Base-by-base conservation (phyloP, 2,329 filamentous ascomycete species). In the Coniosporium tulheliwenetii region DNA sequence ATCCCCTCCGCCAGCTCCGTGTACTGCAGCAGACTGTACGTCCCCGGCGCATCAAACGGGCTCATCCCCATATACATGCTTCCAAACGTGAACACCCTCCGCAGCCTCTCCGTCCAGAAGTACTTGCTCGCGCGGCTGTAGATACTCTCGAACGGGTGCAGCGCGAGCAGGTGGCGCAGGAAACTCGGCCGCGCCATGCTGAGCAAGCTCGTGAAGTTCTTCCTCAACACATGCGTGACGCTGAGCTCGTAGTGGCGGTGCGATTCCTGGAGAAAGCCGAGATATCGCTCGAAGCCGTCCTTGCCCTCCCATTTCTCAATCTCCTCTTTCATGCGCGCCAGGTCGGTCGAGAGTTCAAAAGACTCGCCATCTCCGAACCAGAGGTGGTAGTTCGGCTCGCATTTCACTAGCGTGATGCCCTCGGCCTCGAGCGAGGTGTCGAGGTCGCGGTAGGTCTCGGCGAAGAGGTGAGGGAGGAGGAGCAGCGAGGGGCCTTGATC, bases 31-130 rank as follows among this genome's bases (percentile, higher is more conserved):
- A 85, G 57, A 38, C 71, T 78, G 59, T 85, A 85, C 2, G 81
- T 85, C 3, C 76, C 79, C 0, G 81, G 81, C 0, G 81, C 80
- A 52, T 83, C 78, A 52, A 81, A 85, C 0, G 81, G 81, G 41
- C 70, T 77, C 81, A 85, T 85, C 0, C 81, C 81, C 76, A 85
- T 81, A 52, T 86, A 85, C 81, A 85, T 86, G 49, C 77, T 84
- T 15, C 75, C 79, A 57, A 85, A 85, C 0, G 81, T 85, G 47
- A 85, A 85, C 0, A 81, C 79, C 19, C 79, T 62, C 44, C 81
- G 65, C 50, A 85, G 52, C 43, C 79, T 64, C 52, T 85, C 80
- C 0, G 77, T 79, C 65, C 66, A 70, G 56, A 85, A 85, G 51
- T 85, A 85, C 45, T 68, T 69, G 19, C 71, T 65, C 2, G 79